A percentile compares a stretch with the other conserved stretches of the same genome.
These are phyloP conservation scores for Phytophthora pini DNA, from an alignment of 352 stramenopile genomes.

Conservation along the genomic window DNA sequence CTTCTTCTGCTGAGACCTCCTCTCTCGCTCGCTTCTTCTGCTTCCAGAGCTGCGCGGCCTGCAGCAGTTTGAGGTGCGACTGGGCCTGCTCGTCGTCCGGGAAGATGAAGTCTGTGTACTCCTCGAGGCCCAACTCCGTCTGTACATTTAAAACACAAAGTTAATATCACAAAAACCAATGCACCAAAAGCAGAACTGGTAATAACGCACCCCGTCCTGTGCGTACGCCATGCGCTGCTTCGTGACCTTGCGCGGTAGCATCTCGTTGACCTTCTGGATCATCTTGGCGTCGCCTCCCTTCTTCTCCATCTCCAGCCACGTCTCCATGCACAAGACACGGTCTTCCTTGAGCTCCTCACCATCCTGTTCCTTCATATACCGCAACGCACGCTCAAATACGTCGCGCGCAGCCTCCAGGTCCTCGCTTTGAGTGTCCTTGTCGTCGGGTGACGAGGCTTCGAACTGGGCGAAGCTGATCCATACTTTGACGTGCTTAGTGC, in stretches of 20 bases:
- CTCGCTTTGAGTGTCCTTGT: conserved; percentile 36
- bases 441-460: conserved; percentile 47
- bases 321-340: conserved; percentile 96
- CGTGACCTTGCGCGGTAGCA: conserved; percentile 96
- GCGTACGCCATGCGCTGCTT: conserved; percentile 96
- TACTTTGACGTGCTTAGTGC: conserved; percentile 98
- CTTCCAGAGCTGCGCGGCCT: conserved; percentile 98
- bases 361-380: conserved; percentile 90
- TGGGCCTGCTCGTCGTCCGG: conserved; percentile 96
- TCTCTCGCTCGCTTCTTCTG: conserved; percentile 78
- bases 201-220: conserved; percentile 82
- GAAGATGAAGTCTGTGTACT: conserved; percentile 99
- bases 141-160: conserved; percentile 28
- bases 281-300: conserved; percentile 54
- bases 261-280: conserved; percentile 91
- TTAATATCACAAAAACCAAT: conserved; percentile 22
- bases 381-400: conserved; percentile 93
- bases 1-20: conserved; percentile 35
- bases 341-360: conserved; percentile 92
- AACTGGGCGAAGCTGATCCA: conserved; percentile 94
- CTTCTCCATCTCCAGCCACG: conserved; percentile 96
- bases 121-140: conserved; percentile 93
- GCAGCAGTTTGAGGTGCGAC: conserved; percentile 97
- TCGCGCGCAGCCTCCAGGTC: conserved; percentile 80
- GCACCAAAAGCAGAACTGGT: background rate